Evolutionary conservation across 352 stramenopile genomes (phyloP).

Genomic region (Phytopythium oedochilum): DNA sequence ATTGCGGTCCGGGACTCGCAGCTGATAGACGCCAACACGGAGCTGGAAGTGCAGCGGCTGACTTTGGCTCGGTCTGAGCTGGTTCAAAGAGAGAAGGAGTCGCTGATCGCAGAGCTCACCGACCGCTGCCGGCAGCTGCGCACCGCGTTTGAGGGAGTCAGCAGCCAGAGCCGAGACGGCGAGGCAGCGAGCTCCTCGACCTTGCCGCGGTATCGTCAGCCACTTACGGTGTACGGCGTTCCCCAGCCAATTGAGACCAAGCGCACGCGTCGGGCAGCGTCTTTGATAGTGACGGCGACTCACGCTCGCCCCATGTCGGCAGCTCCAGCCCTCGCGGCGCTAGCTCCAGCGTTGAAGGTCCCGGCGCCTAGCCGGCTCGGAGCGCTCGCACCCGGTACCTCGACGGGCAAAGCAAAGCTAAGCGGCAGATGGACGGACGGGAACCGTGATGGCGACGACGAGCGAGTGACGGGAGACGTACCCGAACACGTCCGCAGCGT

Average conservation of each 20-base stretch:
- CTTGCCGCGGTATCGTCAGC: constrained; percentile 9
- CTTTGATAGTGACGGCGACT: constrained; percentile 11
- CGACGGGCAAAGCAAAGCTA: neutral
- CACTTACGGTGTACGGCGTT: constrained; percentile 50
- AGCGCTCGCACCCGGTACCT: neutral
- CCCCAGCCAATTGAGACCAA: constrained; percentile 38
- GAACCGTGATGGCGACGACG: neutral
- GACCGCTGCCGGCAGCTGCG: constrained; percentile 37
- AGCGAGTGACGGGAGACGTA: constrained; percentile 6
- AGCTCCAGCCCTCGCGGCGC: neutral
- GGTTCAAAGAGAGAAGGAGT: constrained; percentile 50
- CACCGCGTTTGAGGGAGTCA: constrained; percentile 8
- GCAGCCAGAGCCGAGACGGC: neutral
- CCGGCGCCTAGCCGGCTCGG: constrained; percentile 18
- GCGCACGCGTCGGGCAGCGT: constrained; percentile 17
- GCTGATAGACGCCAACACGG: constrained; percentile 9
- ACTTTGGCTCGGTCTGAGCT: constrained; percentile 32
- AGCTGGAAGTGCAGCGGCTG: constrained; percentile 30
- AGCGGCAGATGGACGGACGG: neutral
- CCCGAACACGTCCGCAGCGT: constrained; percentile 53
- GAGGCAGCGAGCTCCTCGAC: neutral
- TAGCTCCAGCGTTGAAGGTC: neutral
- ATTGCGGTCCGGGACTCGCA: constrained; percentile 8
- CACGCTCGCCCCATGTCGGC: constrained; percentile 1
- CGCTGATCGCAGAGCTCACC: constrained; percentile 44